Conservation (phyloP, 805 yeast species). For the Candida alai region DNA sequence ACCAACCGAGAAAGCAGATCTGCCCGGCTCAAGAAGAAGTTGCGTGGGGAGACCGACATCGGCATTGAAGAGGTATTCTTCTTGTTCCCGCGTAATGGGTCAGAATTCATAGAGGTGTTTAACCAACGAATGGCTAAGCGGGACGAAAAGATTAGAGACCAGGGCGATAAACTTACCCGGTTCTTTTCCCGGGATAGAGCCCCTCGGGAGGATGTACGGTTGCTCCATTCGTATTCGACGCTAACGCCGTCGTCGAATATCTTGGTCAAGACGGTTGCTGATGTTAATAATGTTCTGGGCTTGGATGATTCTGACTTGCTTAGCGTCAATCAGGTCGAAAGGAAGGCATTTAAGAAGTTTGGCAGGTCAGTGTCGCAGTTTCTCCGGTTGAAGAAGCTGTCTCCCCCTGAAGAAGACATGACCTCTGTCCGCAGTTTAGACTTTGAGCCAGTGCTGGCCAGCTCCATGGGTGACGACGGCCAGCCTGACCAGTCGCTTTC, state of each 20-base stretch:
- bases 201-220: not conserved
- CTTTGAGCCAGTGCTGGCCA: too few species aligned
- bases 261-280: slow-evolving; percentile 5
- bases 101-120: slow-evolving; percentile 38
- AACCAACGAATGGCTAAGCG: too few species aligned
- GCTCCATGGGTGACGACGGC: too few species aligned
- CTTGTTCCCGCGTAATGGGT: slow-evolving; percentile 56
- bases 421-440: not conserved
- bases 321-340: too few species aligned
- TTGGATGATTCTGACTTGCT: too few species aligned
- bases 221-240: slow-evolving; percentile 2
- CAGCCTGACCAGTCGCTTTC: not conserved
- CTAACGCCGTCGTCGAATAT: slow-evolving; percentile 6
- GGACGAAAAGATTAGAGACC: slow-evolving; percentile 18
- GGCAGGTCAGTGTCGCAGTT: too few species aligned
- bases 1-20: slow-evolving; percentile 8
- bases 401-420: not conserved
- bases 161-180: not conserved
- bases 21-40: slow-evolving; percentile 9
- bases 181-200: not conserved
- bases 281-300: too few species aligned
- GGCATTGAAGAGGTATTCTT: slow-evolving; percentile 69
- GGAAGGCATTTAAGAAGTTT: too few species aligned
- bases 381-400: slow-evolving; percentile 1
- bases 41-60: slow-evolving; percentile 24